Base-by-base conservation (phyloP, 2,329 filamentous ascomycete genomes). In the Colletotrichum paranaense region DNA sequence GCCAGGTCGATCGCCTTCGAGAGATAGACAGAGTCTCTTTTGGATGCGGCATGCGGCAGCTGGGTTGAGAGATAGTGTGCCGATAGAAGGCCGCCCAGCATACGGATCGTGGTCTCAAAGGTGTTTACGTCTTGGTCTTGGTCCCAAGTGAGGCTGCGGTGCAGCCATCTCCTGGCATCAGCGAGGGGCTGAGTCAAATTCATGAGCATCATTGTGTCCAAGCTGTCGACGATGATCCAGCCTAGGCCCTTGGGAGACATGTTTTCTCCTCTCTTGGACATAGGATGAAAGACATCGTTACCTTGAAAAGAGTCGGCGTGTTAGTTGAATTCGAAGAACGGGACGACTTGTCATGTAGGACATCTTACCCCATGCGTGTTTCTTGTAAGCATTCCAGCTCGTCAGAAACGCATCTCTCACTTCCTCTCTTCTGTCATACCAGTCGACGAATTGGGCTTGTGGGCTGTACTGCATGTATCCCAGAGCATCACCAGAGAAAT, bases 1-100 rank as follows among this genome's bases (percentile, higher is more conserved):
- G 95, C 96, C 24, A 98, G 88, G 78, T 98, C 96, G 74, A 94
- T 94, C 0, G 96, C 97, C 84, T 98, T 98, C 80, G 98, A 96
- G 22, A 98, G 89, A 81, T 98, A 99, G 28, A 98, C 80, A 77
- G 94, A 92, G 77, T 93, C 92, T n/a, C 91, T 90, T 8, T 89
- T 85, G 6, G 86, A 85, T 28, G 86, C 84, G 71, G 90, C 88
- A 66, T 90, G 84, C 1, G 91, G 90, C 74, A 92, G 92, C 9
- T 84, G 84, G 1, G 89, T 92, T 28, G 92, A 92, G n/a, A 94
- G 84, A 79, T 94, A 94, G 80, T 95, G 91, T 4, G 92, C 92
- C 4, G 92, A 93, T 3, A 94, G 84, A 38, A 94, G 84, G 8
- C 92, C 92, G 19, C 92, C 92, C n/a, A 94, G 84, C 92, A 94